Conservation (phyloP, 2,329 filamentous ascomycete genomes). For the Tolypocladium endophyticum region DNA sequence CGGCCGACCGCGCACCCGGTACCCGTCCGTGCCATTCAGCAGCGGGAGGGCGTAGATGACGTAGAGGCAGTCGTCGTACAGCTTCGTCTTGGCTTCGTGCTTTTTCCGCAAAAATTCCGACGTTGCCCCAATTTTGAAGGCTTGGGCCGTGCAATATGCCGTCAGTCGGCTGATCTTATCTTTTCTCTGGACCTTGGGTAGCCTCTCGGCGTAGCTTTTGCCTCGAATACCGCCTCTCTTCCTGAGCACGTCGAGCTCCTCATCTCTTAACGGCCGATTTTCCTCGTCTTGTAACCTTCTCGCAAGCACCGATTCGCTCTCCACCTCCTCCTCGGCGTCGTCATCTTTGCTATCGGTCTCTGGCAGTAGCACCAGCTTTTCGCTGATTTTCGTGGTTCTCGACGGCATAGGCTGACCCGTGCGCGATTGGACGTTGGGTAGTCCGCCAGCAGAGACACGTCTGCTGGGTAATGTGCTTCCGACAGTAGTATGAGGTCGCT, state of each 20-base stretch:
- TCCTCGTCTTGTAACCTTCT: conserved; percentile 44
- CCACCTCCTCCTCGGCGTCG: conserved; percentile 46
- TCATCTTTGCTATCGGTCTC: conserved; percentile 58
- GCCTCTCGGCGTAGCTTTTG: conserved; percentile 88
- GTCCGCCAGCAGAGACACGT: conserved; percentile 23
- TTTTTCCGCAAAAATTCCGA: conserved; percentile 79
- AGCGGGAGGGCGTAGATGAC: conserved; percentile 89
- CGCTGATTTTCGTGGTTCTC: conserved; percentile 85
- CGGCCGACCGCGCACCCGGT: conserved; percentile 78
- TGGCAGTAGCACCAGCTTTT: conserved; percentile 91
- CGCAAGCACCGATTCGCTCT: conserved; percentile 28
- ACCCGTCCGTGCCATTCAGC: conserved; percentile 76
- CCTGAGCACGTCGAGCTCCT: conserved; percentile 54
- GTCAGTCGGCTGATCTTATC: conserved; percentile 86
- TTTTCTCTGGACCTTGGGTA: conserved; percentile 78
- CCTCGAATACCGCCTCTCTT: conserved; percentile 53
- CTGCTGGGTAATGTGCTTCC: conserved; percentile 9
- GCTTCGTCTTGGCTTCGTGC: conserved; percentile 85
- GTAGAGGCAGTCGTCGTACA: conserved; percentile 97
- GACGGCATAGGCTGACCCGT: conserved; percentile 59
- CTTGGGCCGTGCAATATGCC: conserved; percentile 91
- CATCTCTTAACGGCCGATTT: conserved; percentile 53
- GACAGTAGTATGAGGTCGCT: conserved; percentile 10
- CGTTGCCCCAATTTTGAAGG: conserved; percentile 81
- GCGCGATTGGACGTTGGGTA: conserved; percentile 29